These are phyloP conservation scores for Pythium coloratum DNA, from an alignment of 352 stramenopile species.

Conservation along the genomic window DNA sequence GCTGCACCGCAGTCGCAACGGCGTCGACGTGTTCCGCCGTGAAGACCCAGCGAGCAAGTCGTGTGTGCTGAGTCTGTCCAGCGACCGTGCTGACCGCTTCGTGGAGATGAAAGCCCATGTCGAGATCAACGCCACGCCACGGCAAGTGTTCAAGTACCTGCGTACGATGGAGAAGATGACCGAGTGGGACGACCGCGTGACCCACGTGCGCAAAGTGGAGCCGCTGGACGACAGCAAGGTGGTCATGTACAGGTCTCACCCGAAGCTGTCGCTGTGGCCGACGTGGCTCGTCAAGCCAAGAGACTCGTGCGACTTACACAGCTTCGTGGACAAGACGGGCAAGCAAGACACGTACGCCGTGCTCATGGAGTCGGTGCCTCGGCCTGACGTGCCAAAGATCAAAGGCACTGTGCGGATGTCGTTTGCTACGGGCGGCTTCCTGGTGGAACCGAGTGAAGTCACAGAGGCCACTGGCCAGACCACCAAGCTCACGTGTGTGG, in stretches of 20 bases:
- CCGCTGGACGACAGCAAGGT: slow-evolving; percentile 60
- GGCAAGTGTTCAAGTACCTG: slow-evolving; percentile 62
- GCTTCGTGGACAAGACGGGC: slow-evolving; percentile 73
- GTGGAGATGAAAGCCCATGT: slow-evolving; percentile 79
- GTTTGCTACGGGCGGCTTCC: slow-evolving; percentile 66
- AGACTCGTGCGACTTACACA: slow-evolving; percentile 80
- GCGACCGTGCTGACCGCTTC: slow-evolving; percentile 44
- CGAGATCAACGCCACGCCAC: slow-evolving; percentile 42
- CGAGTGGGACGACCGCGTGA: slow-evolving; percentile 40
- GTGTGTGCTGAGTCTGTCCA: slow-evolving; percentile 24
- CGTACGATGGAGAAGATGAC: slow-evolving; percentile 40
- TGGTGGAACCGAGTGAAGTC: slow-evolving; percentile 52
- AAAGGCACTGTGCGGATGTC: slow-evolving; percentile 74
- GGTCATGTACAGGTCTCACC: slow-evolving; percentile 70
- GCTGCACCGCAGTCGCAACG: slow-evolving; percentile 42
- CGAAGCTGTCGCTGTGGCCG: slow-evolving; percentile 74
- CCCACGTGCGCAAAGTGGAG: slow-evolving; percentile 54
- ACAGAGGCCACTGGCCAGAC: slow-evolving; percentile 22
- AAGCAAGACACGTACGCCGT: slow-evolving; percentile 61
- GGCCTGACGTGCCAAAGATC: slow-evolving; percentile 62
- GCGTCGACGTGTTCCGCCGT: slow-evolving; percentile 25
- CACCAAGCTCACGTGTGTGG: slow-evolving; percentile 29
- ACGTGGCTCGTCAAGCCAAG: slow-evolving; percentile 78
- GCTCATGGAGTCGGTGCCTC: slow-evolving; percentile 66
- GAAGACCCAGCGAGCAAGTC: slow-evolving; percentile 14